Conservation (phyloP, 352 stramenopile genomes). For the Phytophthora pseudosyringae region DNA sequence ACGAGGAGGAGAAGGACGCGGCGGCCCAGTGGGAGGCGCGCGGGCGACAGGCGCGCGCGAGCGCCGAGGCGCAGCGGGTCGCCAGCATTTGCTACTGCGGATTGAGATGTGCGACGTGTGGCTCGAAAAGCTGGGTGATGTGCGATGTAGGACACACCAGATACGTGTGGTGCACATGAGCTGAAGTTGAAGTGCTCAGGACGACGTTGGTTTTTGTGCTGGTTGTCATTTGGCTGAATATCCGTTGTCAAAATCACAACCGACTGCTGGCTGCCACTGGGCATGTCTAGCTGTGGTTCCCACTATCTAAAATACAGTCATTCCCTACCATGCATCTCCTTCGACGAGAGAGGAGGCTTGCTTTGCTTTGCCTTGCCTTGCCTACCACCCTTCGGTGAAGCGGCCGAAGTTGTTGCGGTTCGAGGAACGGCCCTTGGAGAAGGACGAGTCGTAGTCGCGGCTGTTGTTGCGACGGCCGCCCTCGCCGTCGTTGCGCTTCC, state of each 20-base stretch:
- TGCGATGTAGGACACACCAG: constrained; percentile 2
- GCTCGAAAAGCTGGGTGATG: background rate
- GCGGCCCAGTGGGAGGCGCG: background rate
- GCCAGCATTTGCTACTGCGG: background rate
- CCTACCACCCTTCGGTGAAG: constrained; percentile 39
- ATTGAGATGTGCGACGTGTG: constrained; percentile 13
- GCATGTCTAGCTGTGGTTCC: constrained; percentile 28
- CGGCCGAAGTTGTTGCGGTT: constrained; percentile 39
- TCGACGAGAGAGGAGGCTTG: background rate
- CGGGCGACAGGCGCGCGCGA: constrained; percentile 16
- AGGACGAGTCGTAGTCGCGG: constrained; percentile 54
- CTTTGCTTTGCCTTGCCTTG: background rate
- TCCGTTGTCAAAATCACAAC: constrained; percentile 29
- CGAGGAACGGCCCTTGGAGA: constrained; percentile 49
- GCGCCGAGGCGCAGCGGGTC: constrained; percentile 4
- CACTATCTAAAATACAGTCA: constrained; percentile 48
- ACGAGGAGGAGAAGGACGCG: constrained; percentile 4
- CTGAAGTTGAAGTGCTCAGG: background rate
- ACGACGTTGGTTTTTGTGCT: background rate
- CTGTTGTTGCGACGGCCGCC: constrained; percentile 23
- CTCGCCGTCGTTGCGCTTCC: constrained; percentile 34
- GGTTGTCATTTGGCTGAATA: constrained; percentile 32
- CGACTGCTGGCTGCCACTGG: constrained; percentile 20
- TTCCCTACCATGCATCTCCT: constrained; percentile 18
- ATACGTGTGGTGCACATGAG: constrained; percentile 1